phyloP scores from a whole-genome alignment of 2,329 filamentous ascomycete species.

The Xylaria sp. region DNA sequence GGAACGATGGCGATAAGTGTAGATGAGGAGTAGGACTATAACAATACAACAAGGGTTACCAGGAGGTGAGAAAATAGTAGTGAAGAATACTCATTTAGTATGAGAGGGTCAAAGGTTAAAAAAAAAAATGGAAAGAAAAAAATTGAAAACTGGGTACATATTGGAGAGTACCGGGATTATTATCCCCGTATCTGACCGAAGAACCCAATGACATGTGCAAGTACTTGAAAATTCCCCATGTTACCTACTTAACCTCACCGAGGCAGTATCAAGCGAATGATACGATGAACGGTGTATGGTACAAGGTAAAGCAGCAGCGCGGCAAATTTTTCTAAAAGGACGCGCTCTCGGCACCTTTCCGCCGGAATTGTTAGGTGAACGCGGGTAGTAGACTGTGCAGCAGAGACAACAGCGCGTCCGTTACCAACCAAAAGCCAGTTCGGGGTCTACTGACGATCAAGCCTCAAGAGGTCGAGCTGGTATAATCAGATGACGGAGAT shows the following conservation, averaged over 20 bases:
- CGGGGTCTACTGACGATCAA: constrained; percentile 24
- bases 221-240: constrained; percentile 14
- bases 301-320: constrained; percentile 30
- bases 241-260: constrained; percentile 35
- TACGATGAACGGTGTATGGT: constrained; percentile 19
- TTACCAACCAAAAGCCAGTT: constrained; percentile 23
- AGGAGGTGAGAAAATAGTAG: neutral
- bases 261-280: constrained; percentile 35
- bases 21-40: neutral
- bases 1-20: neutral
- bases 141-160: constrained; percentile 16
- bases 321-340: constrained; percentile 7
- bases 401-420: constrained; percentile 6
- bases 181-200: constrained; percentile 32
- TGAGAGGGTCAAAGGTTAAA: neutral
- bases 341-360: constrained; percentile 27
- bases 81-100: neutral
- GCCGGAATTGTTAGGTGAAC: constrained; percentile 35
- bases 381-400: constrained; percentile 30
- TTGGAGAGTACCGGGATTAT: constrained; percentile 32
- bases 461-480: constrained; percentile 25
- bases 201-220: constrained; percentile 26
- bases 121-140: constrained; percentile 7
- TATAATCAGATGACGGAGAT: constrained; percentile 37
- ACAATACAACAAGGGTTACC: neutral